A percentile compares a stretch with the other conserved stretches of the same genome.
Conservation (phyloP, 2,329 filamentous ascomycete genomes). For the Zasmidium citrigriseum region DNA sequence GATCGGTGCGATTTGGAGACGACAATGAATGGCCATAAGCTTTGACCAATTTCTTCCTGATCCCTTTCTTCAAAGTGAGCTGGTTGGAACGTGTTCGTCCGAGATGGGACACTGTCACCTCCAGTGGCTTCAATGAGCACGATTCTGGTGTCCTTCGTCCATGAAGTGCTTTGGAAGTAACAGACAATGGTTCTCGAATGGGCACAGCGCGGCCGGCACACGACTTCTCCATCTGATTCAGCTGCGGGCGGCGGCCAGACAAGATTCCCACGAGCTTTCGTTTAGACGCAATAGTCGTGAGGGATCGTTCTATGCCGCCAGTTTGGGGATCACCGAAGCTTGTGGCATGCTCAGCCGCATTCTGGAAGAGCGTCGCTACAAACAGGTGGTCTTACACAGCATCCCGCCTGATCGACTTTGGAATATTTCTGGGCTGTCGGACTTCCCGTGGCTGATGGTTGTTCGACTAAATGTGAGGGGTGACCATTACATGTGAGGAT, state of each 20-base stretch:
- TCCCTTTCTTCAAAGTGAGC: background rate
- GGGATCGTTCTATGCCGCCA: background rate
- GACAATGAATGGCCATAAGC: background rate
- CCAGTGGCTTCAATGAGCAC: background rate
- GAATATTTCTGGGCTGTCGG: too few species aligned
- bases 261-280: background rate
- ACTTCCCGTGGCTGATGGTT: too few species aligned
- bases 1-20: background rate
- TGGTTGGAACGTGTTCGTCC: background rate
- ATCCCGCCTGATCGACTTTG: too few species aligned
- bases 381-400: too few species aligned
- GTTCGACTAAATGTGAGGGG: too few species aligned
- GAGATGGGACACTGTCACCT: background rate
- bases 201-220: background rate
- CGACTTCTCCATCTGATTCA: background rate
- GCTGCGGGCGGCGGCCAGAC: background rate
- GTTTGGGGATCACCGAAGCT: background rate
- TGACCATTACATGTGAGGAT: too few species aligned
- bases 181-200: too few species aligned
- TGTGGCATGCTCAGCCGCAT: background rate
- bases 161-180: background rate
- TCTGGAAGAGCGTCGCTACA: too few species aligned
- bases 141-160: background rate
- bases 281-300: background rate
- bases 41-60: background rate